Base-by-base conservation (phyloP, 768 basidiomycete species). In the Macrolepiota fuliginosa region DNA sequence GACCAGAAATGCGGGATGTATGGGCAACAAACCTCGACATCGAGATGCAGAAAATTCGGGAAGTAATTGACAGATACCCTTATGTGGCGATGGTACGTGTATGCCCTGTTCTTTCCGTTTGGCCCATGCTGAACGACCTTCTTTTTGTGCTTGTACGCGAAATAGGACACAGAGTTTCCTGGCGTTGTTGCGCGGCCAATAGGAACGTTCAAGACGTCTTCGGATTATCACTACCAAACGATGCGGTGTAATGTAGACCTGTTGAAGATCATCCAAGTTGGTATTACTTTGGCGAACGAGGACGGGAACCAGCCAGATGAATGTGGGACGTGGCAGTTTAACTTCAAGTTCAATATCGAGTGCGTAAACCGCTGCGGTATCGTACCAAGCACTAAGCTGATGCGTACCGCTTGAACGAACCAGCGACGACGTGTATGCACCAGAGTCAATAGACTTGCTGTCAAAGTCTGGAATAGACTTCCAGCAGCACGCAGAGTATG, bases 221-320 rank as follows among this genome's bases (percentile, higher is more conserved):
- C 94, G 22, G 97, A 99, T 76, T 98, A 98, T 71, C 96, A 98
- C 76, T 99, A 98, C 75, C 97, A 99, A 75, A 99, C 97, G 1
- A 96, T 99, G 91, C 89, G 97, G 63, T 97, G 96, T 79, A 99
- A 99, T 75, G 97, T 98, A 69, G 97, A 99, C 82, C 80, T 98
- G 53, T 83, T 99, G 66, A 94, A 94, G 79, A 92, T 98, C 76
- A 98, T 99, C 54, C 97, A 99, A 77, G 87, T 98, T 63, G 97
- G 97, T 4, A 84, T 99, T 65, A 97, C 97, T 5, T 79, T 99
- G 29, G 90, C 92, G 42, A 94, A 98, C 73, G 94, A 96, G 72
- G 86, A 97, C 35, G 97, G 97, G 4, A 90, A 95, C 70, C 87
- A 89, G 61, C 94, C 96, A 11, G 87, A 87, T 67, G 96, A 96